Base-by-base conservation (phyloP, 495 filamentous ascomycete species). In the Copromyces sp. region DNA sequence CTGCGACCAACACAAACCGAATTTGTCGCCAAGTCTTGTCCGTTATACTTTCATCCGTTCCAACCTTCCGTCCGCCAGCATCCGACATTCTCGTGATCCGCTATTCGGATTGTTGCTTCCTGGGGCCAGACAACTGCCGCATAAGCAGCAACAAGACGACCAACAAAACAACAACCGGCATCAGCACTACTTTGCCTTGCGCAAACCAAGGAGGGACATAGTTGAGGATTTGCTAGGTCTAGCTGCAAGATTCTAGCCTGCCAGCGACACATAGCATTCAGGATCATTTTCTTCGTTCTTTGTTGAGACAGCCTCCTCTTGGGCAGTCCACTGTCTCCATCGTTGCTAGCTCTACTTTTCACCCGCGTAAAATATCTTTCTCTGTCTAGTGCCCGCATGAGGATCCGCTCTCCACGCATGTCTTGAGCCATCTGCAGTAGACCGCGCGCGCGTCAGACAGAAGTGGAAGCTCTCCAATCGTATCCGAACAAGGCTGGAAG, bases 381-480 rank as follows among this genome's bases (percentile, higher is more conserved):
- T 71, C 73, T 73, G 73, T 72, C 77, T 47, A 80, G 76, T 81
- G 78, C 74, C 73, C 72, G 77, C 74, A 71, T 80, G 79, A 78
- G 73, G 68, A 68, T 44, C 53, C 53, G 53, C 61, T 73, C 59
- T 73, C 70, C 78, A 78, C 77, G 74, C 77, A 77, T 80, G 77
- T 74, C 74, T 76, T 79, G 76, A 75, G 71, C 75, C 76, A 72
- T 73, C 74, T 70, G 76, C 75, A 78, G 78, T 81, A 81, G 78
- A 78, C 39, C 70, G 59, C 40, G 70, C 40, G 70, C 71, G 29
- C 59, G 45, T 44, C 65, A 35, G n/a, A 17, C 38, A 39, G 45
- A 70, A 69, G 68, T 40, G n/a, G 68, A 68, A 74, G 53, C 70
- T 61, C 44, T 53, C 69, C 70, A 69, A 70, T 73, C 40, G 65